Percentiles rank a stretch among this genome's conserved stretches.
These are phyloP conservation scores for Coemansia sp. DNA, from an alignment of 192 early-diverging fungal genomes.

Conservation along the genomic window DNA sequence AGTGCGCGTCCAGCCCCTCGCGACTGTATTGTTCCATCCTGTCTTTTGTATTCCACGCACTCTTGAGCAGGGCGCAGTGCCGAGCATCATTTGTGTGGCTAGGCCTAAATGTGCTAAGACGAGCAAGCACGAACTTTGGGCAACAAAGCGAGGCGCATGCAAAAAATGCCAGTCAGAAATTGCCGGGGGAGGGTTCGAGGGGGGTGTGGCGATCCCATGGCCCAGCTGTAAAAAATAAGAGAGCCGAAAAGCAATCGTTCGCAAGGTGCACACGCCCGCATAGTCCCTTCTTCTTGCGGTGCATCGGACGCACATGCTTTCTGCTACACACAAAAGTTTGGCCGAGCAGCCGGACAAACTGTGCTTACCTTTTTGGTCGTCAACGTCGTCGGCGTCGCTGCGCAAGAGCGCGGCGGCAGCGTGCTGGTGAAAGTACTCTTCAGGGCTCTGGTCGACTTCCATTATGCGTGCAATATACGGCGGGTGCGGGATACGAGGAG, in stretches of 20 bases:
- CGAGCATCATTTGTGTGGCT: background rate
- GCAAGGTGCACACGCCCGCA: conserved; percentile 12
- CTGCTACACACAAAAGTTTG: background rate
- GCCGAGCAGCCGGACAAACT: background rate
- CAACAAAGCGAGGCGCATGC: conserved; percentile 9
- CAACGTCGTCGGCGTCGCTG: conserved; percentile 33
- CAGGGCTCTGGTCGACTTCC: conserved; percentile 46
- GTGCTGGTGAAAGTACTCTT: conserved; percentile 52
- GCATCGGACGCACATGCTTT: conserved; percentile 7
- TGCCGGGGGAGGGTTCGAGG: background rate
- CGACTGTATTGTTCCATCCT: background rate
- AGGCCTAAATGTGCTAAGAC: conserved; percentile 8
- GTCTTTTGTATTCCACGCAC: background rate
- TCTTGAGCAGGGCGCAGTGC: background rate
- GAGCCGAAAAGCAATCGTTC: conserved; percentile 5
- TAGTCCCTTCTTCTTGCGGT: conserved; percentile 7
- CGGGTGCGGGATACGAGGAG: conserved; percentile 14
- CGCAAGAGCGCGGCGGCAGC: conserved; percentile 40
- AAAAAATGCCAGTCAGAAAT: conserved; percentile 5
- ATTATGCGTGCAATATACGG: background rate
- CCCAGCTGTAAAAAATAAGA: conserved; percentile 13
- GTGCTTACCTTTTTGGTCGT: conserved; percentile 31
- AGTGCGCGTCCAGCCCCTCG: background rate
- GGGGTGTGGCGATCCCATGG: background rate
- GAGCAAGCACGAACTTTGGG: conserved; percentile 5